A percentile compares a stretch with the other conserved stretches of the same genome.
Conservation (phyloP, 2,329 filamentous ascomycete genomes). For the Rugonectria rugulosa region DNA sequence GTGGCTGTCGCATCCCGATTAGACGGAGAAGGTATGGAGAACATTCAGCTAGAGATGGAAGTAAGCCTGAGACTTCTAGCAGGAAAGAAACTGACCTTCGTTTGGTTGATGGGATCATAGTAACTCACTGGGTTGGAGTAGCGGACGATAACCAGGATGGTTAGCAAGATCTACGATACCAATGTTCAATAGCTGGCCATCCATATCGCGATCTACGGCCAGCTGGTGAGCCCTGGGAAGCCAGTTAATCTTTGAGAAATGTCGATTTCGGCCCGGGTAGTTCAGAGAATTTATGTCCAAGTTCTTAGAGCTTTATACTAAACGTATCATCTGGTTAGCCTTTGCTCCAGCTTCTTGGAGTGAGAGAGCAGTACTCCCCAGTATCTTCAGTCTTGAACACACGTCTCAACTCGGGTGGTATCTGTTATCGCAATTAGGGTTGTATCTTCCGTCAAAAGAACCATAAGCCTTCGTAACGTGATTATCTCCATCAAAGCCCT, state of each 20-base stretch:
- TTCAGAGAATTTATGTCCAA: neutral
- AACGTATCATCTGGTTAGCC: neutral
- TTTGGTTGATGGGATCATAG: conserved; percentile 13
- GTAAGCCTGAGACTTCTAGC: neutral
- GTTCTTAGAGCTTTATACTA: conserved; percentile 1
- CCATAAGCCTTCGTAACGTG: conserved; percentile 7
- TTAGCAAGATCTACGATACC: conserved; percentile 4
- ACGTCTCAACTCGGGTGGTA: conserved; percentile 67
- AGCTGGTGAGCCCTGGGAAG: conserved; percentile 13
- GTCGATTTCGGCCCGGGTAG: neutral
- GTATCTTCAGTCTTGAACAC: conserved; percentile 69
- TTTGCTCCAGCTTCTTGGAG: neutral
- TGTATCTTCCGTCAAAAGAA: neutral
- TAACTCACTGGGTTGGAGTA: conserved; percentile 20
- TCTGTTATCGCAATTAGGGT: conserved; percentile 41
- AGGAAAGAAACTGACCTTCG: conserved; percentile 6
- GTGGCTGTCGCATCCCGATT: conserved; percentile 11
- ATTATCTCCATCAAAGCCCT: conserved; percentile 4
- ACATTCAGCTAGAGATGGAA: conserved; percentile 10
- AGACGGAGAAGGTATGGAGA: conserved; percentile 19
- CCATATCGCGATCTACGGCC: conserved; percentile 16
- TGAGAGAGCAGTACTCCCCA: conserved; percentile 35
- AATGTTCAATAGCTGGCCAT: conserved; percentile 9
- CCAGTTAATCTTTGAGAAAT: neutral
- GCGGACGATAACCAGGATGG: conserved; percentile 10